Percentiles rank a stretch among this genome's conserved stretches.
Evolutionary conservation across 306 rosid genomes (phyloP).

Genomic region (Hylodesmum podocarpum): DNA sequence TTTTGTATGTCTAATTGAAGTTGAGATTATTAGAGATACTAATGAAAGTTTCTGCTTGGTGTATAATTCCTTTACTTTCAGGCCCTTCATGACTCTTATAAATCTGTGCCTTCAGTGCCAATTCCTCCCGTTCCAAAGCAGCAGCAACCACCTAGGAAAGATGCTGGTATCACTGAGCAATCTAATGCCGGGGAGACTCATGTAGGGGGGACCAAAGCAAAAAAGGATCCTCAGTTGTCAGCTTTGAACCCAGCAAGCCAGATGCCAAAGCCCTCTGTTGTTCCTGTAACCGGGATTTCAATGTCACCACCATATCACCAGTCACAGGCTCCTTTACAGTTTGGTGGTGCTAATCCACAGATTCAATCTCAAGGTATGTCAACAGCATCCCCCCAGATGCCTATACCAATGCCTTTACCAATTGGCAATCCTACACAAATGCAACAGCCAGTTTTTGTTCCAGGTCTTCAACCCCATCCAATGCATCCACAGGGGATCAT

Average conservation of each 20-base stretch:
- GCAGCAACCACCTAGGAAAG: conserved; percentile 70
- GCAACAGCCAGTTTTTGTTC: conserved; percentile 68
- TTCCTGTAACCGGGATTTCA: conserved; percentile 64
- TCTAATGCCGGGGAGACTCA: conserved; percentile 51
- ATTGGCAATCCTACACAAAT: conserved; percentile 77
- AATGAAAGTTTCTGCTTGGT: conserved; percentile 8
- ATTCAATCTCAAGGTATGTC: conserved; percentile 80
- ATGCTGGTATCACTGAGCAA: conserved; percentile 49
- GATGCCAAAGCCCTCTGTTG: conserved; percentile 65
- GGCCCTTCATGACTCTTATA: conserved; percentile 65
- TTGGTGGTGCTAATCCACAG: conserved; percentile 76
- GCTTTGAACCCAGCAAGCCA: conserved; percentile 49
- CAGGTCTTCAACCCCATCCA: conserved; percentile 74
- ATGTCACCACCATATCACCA: conserved; percentile 66
- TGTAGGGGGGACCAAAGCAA: conserved; percentile 44
- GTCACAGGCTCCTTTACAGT: conserved; percentile 66
- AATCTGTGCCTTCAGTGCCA: conserved; percentile 58
- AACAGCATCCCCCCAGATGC: conserved; percentile 67
- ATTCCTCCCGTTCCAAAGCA: conserved; percentile 73
- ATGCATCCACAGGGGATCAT: conserved; percentile 74
- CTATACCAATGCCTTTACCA: conserved; percentile 54
- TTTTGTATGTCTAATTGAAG: conserved; percentile 8
- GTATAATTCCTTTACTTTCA: conserved; percentile 38
- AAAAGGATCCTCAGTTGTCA: conserved; percentile 55
- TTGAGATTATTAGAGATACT: background rate